Evolutionary conservation across 192 early-diverging fungal genomes (phyloP), one percentile per base, ranked within the genome.

Genomic region (Oehlia diaphana): DNA sequence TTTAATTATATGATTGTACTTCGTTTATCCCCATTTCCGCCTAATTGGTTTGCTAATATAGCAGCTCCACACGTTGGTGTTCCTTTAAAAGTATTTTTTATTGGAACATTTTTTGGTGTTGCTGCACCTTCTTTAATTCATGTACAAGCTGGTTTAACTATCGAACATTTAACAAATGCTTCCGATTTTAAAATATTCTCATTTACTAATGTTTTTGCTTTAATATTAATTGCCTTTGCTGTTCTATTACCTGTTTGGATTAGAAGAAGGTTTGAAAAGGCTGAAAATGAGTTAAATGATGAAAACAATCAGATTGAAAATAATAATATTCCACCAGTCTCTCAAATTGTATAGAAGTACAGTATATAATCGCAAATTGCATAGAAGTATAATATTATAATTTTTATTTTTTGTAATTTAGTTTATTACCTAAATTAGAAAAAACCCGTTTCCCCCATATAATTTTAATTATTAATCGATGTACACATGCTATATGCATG

Each of bases 1-100:
- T 77, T 91, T 62, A 89, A 88, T 39, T 91, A 91, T 67, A 89
- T 91, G 73, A 84, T 91, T 65, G 80, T 91, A 1, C 78, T 91
- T 14, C 83, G 90, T 33, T 75, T 91, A 7, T 79, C 84, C 9
- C 90, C 90, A 6, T 85, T 91, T 53, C 89, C 89, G 19, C 90
- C 90, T 31, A 90, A 91, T 53, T 91, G 90, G 90, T 83, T 84
- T 31, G 86, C 83, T 73, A 91, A 91, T 68, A 80, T 91, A 23
- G 87, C 87, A 5, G 84, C 88, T 1, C 87, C 90, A n/a, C 90
- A 91, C 42, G 74, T 91, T 50, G 80, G 82, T 63, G 87, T 91
- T 26, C 86, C 88, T 0, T 65, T 89, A 12, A 78, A 82, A 74
- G 81, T 82, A 21, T 91, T 90, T 58, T 88, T 89, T 31, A 71